Evolutionary conservation across 345 rosid species (phyloP).

Genomic region (Euphorbia lathyris): DNA sequence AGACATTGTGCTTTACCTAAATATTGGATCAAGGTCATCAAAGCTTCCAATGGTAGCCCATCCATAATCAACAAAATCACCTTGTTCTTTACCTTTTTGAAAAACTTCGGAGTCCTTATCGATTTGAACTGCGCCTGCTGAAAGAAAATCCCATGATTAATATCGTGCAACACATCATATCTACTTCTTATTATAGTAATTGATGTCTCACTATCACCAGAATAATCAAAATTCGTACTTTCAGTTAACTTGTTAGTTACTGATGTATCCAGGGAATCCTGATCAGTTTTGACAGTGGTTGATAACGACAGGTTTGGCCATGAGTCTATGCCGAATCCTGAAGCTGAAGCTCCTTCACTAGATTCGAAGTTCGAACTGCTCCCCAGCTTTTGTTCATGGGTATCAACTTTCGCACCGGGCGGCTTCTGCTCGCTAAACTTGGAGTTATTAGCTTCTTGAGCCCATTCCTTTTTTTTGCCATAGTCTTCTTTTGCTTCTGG

Average conservation of each 20-base stretch:
- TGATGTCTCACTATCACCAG: conserved; percentile 47
- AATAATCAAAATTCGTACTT: conserved; percentile 38
- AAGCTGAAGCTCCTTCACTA: conserved; percentile 40
- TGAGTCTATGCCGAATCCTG: conserved; percentile 45
- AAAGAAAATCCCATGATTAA: conserved; percentile 31
- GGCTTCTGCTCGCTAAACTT: conserved; percentile 45
- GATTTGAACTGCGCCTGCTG: conserved; percentile 47
- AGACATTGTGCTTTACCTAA: conserved; percentile 61
- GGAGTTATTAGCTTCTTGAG: conserved; percentile 36
- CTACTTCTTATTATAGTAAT: conserved; percentile 24
- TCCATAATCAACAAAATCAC: conserved; percentile 74
- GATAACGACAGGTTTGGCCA: conserved; percentile 54
- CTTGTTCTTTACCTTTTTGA: conserved; percentile 63
- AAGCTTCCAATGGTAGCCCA: conserved; percentile 97
- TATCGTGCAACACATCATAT: conserved; percentile 19
- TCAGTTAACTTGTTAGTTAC: conserved; percentile 45
- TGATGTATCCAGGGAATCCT: conserved; percentile 45
- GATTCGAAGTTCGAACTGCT: conserved; percentile 39
- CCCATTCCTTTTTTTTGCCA: conserved; percentile 44
- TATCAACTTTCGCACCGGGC: conserved; percentile 34
- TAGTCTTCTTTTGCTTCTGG: conserved; percentile 45
- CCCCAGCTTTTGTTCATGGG: conserved; percentile 41
- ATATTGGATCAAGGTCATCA: conserved; percentile 87
- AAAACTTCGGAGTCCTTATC: conserved; percentile 51
- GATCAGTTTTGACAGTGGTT: conserved; percentile 40